phyloP scores from a whole-genome alignment of 352 stramenopile genomes.

The Phytopythium kandeliae region DNA sequence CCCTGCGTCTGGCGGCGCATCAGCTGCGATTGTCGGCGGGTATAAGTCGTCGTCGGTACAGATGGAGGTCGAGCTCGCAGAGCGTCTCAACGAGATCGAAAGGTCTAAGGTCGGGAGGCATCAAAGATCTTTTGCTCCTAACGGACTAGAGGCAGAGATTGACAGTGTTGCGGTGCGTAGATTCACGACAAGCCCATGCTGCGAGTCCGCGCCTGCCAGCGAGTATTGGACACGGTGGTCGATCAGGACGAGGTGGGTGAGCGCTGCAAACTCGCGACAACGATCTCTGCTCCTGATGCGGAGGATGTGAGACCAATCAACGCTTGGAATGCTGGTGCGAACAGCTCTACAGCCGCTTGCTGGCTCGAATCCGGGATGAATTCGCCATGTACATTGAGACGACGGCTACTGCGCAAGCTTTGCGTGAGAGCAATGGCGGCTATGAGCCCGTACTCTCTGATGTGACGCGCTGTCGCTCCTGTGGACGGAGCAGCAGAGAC shows the following conservation, averaged over 20 bases:
- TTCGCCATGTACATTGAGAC: conserved; percentile 45
- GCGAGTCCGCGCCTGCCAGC: conserved; percentile 44
- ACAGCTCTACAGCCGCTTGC: conserved; percentile 44
- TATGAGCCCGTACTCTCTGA: not conserved
- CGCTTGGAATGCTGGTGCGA: not conserved
- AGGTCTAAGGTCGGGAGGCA: conserved; percentile 36
- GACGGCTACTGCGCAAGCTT: conserved; percentile 5
- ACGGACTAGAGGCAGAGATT: not conserved
- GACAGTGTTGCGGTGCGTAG: conserved; percentile 11
- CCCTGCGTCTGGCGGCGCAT: not conserved
- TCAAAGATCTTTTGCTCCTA: not conserved
- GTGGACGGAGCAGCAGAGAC: conserved; percentile 7
- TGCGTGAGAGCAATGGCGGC: conserved; percentile 2
- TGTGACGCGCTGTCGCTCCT: conserved; percentile 10
- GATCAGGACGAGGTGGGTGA: conserved; percentile 45
- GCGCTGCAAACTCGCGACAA: too few relatives aligned
- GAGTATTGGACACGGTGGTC: conserved; percentile 44
- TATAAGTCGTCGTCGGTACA: conserved; percentile 46
- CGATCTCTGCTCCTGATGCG: too few relatives aligned
- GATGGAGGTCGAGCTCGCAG: conserved; percentile 58
- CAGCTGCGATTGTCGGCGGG: conserved; percentile 13
- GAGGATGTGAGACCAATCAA: too few relatives aligned
- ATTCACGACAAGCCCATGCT: conserved; percentile 48
- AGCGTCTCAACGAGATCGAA: conserved; percentile 63
- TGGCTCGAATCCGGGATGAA: conserved; percentile 58